Percentiles rank a stretch among this genome's conserved stretches.
These are phyloP conservation scores for Cryptomeria japonica DNA, from an alignment of 75 land plant genomes.

Conservation along the genomic window DNA sequence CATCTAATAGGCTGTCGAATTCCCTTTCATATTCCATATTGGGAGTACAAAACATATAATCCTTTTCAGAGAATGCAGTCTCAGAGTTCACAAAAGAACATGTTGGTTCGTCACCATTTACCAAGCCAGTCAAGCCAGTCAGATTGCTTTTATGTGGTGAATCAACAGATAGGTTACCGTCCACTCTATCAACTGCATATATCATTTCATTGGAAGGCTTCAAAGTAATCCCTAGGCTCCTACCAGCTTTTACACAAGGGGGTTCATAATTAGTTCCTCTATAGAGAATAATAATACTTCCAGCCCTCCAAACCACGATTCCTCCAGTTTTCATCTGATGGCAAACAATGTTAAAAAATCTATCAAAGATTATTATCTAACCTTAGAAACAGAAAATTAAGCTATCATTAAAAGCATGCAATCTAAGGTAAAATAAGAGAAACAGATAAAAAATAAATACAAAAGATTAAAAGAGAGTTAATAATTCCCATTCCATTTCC, in stretches of 20 bases:
- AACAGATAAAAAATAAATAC: background rate
- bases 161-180: background rate
- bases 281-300: constrained; percentile 52
- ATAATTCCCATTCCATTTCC: background rate
- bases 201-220: background rate
- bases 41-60: background rate
- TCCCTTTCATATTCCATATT: constrained; percentile 33
- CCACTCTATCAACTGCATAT: background rate
- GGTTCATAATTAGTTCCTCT: constrained; percentile 44
- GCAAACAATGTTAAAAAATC: background rate
- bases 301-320: constrained; percentile 62
- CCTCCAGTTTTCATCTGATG: constrained; percentile 67
- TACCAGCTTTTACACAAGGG: background rate
- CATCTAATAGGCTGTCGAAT: constrained; percentile 33
- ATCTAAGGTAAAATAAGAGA: background rate
- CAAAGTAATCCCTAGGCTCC: constrained; percentile 1
- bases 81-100: constrained; percentile 4
- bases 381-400: background rate
- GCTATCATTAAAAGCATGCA: background rate
- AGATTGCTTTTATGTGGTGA: background rate
- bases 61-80: background rate
- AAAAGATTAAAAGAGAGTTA: background rate
- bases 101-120: background rate
- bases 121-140: constrained; percentile 4
- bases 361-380: background rate